Evolutionary conservation across 495 filamentous ascomycete genomes (phyloP).

Genomic region (Penicillium soppii): DNA sequence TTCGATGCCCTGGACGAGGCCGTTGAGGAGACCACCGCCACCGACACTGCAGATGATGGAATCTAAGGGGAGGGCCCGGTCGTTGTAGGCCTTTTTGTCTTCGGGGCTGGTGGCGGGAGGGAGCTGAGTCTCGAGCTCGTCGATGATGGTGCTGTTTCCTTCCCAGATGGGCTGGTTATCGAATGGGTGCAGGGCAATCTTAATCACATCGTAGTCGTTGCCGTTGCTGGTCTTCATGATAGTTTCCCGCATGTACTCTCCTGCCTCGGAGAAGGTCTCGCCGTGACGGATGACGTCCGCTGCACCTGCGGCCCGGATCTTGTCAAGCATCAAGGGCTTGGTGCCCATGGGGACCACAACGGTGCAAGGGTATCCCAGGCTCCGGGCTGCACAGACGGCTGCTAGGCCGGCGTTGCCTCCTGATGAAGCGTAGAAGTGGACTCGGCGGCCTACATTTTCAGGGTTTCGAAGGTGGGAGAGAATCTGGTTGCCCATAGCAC

Average conservation of each 20-base stretch:
- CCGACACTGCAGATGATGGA: slow-evolving; percentile 83
- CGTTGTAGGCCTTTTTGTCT: slow-evolving; percentile 31
- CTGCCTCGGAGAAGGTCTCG: slow-evolving; percentile 73
- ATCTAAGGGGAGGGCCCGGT: slow-evolving; percentile 48
- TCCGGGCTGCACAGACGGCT: slow-evolving; percentile 72
- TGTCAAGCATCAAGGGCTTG: slow-evolving; percentile 67
- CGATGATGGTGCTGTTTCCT: slow-evolving; percentile 69
- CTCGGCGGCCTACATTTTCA: slow-evolving; percentile 30
- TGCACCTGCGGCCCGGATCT: slow-evolving; percentile 68
- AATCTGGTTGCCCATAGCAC: slow-evolving; percentile 81
- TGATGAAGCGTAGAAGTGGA: slow-evolving; percentile 85
- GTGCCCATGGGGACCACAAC: slow-evolving; percentile 77
- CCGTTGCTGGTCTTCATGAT: slow-evolving; percentile 49
- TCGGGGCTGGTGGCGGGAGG: slow-evolving; percentile 31
- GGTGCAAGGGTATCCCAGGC: slow-evolving; percentile 70
- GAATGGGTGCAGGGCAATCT: slow-evolving; percentile 79
- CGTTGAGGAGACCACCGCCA: slow-evolving; percentile 83
- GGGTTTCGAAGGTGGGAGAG: slow-evolving; percentile 53
- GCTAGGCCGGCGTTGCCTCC: slow-evolving; percentile 94
- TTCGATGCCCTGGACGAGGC: slow-evolving; percentile 73
- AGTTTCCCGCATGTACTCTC: slow-evolving; percentile 63
- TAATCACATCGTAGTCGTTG: slow-evolving; percentile 56
- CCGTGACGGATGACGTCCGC: slow-evolving; percentile 70
- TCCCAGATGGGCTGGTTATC: slow-evolving; percentile 85
- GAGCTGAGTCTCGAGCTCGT: slow-evolving; percentile 68